Evolutionary conservation across 192 early-diverging fungal species (phyloP), one percentile per base, ranked within the genome.

Genomic region (Funneliformis mosseae): DNA sequence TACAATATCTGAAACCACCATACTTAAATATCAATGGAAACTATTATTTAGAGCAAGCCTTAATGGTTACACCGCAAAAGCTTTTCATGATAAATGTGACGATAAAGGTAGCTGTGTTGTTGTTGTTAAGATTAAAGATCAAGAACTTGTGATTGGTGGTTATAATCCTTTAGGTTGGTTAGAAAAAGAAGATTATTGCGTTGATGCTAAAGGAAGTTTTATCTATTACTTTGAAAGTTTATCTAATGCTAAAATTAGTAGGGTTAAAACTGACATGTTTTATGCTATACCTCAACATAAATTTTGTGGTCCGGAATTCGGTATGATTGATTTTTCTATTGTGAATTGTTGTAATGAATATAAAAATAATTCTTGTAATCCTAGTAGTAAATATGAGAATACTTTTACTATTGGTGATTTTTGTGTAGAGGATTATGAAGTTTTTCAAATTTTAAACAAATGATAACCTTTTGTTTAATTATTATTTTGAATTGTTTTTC

Each of bases 31-130:
- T 12, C 14, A 41, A 4, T 74, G 45, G 45, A 74, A 59, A 14
- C 38, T 74, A 74, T 41, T 74, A 23, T 27, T 25, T 27, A 28
- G 73, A 1, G 73, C 43, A 74, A 46, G 43, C 21, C 11, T 33
- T 4, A 39, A 77, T 66, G 76, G 76, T 14, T 77, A 64, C 45
- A 23, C 28, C 5, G 28, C 76, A 45, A 27, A 2, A 11, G 41
- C 12, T 12, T 77, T 77, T 43, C 77, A 78, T 68, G 14, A 7
- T 21, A 48, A 48, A 48, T 78, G 77, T 42, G 77, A 78, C 28
- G 28, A 78, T 38, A 64, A n/a, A 68, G 63, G 23, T 2, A 25
- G 25, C 38, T 68, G 64, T 16, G 25, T 78, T 2, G 64, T 78
- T 5, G 23, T 78, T 4, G 33, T 78, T 14, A 66, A 50, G 28